Evolutionary conservation across 2,329 filamentous ascomycete species (phyloP).

Genomic region (Claviceps pazoutovae): DNA sequence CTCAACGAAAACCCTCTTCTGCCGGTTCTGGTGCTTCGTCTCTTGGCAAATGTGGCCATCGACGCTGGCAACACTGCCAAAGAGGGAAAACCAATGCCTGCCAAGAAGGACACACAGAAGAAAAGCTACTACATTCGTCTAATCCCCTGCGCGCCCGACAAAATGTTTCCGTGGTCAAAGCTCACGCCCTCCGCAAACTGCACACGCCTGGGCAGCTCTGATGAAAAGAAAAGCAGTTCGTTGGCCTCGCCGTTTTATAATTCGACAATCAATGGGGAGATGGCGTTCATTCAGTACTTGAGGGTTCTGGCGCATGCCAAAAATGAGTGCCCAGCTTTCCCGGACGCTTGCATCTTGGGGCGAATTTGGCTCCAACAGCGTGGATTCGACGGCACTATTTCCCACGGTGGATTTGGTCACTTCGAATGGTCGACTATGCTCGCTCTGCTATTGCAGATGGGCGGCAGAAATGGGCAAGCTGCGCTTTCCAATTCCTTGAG

Average conservation of each 20-base stretch:
- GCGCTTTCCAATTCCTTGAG: slow-evolving; percentile 69
- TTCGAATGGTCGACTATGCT: slow-evolving; percentile 82
- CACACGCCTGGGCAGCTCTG: slow-evolving; percentile 41
- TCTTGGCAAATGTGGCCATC: slow-evolving; percentile 13
- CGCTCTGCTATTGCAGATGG: slow-evolving; percentile 67
- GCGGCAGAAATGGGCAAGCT: slow-evolving; percentile 55
- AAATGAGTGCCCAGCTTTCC: slow-evolving; percentile 57
- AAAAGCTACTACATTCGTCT: slow-evolving; percentile 51
- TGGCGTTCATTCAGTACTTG: slow-evolving; percentile 58
- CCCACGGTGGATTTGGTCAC: slow-evolving; percentile 73
- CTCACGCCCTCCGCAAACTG: slow-evolving; percentile 57
- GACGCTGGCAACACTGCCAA: slow-evolving; percentile 6
- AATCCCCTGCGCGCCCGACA: slow-evolving; percentile 57
- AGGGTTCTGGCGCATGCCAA: slow-evolving; percentile 58
- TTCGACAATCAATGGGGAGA: slow-evolving; percentile 66
- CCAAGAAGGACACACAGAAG: slow-evolving; percentile 16
- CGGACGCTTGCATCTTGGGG: slow-evolving; percentile 75
- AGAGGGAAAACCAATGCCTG: slow-evolving; percentile 7
- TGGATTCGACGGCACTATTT: slow-evolving; percentile 57
- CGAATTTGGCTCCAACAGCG: slow-evolving; percentile 82
- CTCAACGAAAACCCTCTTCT: slow-evolving; percentile 64
- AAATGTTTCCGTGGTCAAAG: slow-evolving; percentile 57
- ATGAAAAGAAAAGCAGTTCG: slow-evolving; percentile 26
- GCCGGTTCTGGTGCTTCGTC: slow-evolving; percentile 44
- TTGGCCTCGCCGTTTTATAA: slow-evolving; percentile 75